Conservation (phyloP, 2,329 filamentous ascomycete genomes). For the Hymenoscyphus fraxineus region DNA sequence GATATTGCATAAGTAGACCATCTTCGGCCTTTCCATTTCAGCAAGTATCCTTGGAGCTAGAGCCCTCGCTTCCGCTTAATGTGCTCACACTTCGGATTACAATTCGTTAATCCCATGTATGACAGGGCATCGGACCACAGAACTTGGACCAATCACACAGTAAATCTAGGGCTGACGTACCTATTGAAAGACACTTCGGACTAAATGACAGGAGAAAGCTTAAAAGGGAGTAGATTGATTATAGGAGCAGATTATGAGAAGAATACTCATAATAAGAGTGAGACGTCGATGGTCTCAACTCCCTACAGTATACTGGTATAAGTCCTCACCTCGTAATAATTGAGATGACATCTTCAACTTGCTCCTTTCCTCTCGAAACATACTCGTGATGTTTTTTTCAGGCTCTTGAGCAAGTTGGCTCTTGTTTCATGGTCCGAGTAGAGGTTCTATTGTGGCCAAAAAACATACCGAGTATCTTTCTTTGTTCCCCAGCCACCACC, state of each 20-base stretch:
- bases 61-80: not conserved
- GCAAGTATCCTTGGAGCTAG: not conserved
- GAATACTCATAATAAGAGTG: not conserved
- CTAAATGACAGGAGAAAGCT: not conserved
- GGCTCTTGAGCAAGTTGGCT: slow-evolving; percentile 1
- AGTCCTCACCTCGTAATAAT: not conserved
- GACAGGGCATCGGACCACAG: not conserved
- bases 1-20: too few species aligned
- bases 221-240: slow-evolving; percentile 5
- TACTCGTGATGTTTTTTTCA: not conserved
- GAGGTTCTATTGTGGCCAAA: not conserved
- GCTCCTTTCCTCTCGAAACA: not conserved
- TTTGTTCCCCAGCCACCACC: not conserved
- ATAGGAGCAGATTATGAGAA: slow-evolving; percentile 9
- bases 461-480: not conserved
- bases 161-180: not conserved
- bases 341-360: not conserved
- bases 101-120: not conserved
- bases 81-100: not conserved
- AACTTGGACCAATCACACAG: not conserved
- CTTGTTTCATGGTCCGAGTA: slow-evolving; percentile 3
- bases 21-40: not conserved
- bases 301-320: too few species aligned
- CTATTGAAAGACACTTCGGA: not conserved
- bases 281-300: not conserved